Conservation (phyloP, 768 basidiomycete species). For the Auricularia sp. region DNA sequence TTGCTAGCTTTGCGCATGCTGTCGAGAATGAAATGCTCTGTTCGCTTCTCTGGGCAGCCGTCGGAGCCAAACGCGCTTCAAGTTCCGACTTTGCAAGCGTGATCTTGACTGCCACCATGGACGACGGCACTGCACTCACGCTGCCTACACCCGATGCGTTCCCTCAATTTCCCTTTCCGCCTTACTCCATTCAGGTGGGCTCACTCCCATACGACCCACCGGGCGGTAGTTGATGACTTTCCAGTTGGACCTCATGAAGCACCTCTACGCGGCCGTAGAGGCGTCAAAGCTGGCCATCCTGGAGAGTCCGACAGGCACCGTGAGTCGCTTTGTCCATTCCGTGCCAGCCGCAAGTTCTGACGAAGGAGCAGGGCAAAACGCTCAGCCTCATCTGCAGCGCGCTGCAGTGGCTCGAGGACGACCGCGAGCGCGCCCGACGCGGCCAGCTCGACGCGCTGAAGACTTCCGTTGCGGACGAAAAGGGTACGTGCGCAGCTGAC, state of each 20-base stretch:
- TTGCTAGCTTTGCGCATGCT: too few species aligned
- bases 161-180: constrained; percentile 73
- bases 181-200: constrained; percentile 49
- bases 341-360: not conserved
- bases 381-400: constrained; percentile 68
- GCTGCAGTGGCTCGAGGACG: constrained; percentile 64
- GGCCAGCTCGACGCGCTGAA: constrained; percentile 40
- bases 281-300: constrained; percentile 62
- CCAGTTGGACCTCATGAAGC: constrained; percentile 79
- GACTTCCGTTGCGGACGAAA: constrained; percentile 2
- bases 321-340: constrained; percentile 23
- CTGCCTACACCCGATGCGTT: constrained; percentile 61
- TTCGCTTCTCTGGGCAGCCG: too few species aligned
- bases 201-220: not conserved
- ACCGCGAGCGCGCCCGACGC: constrained; percentile 56
- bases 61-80: too few species aligned
- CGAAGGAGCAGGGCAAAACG: constrained; percentile 62
- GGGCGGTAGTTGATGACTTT: not conserved
- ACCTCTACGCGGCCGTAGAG: constrained; percentile 75
- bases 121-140: constrained; percentile 10
- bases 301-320: constrained; percentile 85
- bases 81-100: too few species aligned
- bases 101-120: not conserved
- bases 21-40: too few species aligned
- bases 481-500: not conserved